Base-by-base conservation (phyloP, 2,329 filamentous ascomycete genomes). In the Penicillium oxalicum region DNA sequence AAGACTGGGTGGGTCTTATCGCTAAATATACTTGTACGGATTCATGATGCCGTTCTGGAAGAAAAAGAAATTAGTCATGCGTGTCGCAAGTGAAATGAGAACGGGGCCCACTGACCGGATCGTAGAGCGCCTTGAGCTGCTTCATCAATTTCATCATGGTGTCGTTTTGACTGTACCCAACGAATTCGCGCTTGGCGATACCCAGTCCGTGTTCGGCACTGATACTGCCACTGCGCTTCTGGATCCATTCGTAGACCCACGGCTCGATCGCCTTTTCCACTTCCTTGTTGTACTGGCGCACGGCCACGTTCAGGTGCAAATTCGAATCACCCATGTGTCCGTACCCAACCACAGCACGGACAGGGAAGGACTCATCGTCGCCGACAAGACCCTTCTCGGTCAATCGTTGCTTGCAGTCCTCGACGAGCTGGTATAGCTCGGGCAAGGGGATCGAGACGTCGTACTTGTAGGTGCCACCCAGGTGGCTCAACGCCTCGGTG, bases 291-390 rank as follows among this genome's bases (percentile, higher is more conserved):
- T 93, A 97, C 52, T 84, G 75, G 52, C 91, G 77, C 13, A 88
- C 86, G 1, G 87, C 80, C 32, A 98, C 81, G 70, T 98, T 98
- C 57, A 98, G 77, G 71, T 98, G 94, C 56, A 98, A 72, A 71
- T 98, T 98, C 3, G 87, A 83, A 70, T 98, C 93, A 35, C 93
- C 94, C 91, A 98, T 97, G 69, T 98, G 93, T 32, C 93, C 93
- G 65, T 96, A 98, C 18, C 93, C 93, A 18, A 96, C 82, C n/a
- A 96, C 91, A 49, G 86, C 87, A 1, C 94, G 80, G 5, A 94
- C 91, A 1, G 91, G 88, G 65, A 84, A 80, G 40, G 83, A 83
- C 48, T 87, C 82, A 5, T 84, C 82, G 39, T 88, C 84, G 45
- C 88, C 87, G 36, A 95, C 77, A 2, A 97, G 77, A 0, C 90